Base-by-base conservation (phyloP, 1,139 yeast genomes). In the Protomyces inundatus region DNA sequence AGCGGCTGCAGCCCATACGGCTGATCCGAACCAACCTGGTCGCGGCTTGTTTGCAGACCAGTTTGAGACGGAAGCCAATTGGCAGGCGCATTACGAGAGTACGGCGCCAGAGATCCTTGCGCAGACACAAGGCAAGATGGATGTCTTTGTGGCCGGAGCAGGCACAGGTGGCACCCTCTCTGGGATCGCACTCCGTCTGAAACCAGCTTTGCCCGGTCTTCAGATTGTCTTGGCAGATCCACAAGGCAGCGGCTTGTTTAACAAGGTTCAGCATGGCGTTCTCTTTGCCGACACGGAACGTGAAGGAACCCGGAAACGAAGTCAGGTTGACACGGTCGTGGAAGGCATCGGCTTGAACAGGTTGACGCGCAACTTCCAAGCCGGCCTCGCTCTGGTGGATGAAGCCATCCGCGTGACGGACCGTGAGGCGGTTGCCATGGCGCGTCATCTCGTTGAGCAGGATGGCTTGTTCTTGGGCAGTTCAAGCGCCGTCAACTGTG, bases 321-420 rank as follows among this genome's bases (percentile, higher is more conserved):
- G 93, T 73, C 98, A 93, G 75, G 98, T 93, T 1, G 98, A 93
- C 74, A 93, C 98, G 0, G 74, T 91, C 1, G 87, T 93, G 1
- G 98, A 93, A 75, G 98, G 98, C 0, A 87, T 93, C 53, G 98
- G 98, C 0, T 77, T 93, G 65, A 93, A 90, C 71, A 78, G 98
- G 68, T 77, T 93, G 45, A 93, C 98, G 0, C 82, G 82, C 71
- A 93, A 93, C 73, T 88, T 93, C 73, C 77, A 79, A 59, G 83
- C 81, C 58, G 98, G 90, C 0, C 63, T 70, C 48, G 66, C 66
- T 7, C 80, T 76, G 67, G 85, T 93, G 14, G 96, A 90, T 72
- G 90, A 86, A 67, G 87, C 97, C 0, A 79, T 88, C 14, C 78
- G 91, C 65, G 96, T 93, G 1, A 76, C 83, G 2, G 98, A 93